Evolutionary conservation across 345 rosid species (phyloP), one percentile per base, ranked within the genome.

Genomic region (Hirschfeldia incana): DNA sequence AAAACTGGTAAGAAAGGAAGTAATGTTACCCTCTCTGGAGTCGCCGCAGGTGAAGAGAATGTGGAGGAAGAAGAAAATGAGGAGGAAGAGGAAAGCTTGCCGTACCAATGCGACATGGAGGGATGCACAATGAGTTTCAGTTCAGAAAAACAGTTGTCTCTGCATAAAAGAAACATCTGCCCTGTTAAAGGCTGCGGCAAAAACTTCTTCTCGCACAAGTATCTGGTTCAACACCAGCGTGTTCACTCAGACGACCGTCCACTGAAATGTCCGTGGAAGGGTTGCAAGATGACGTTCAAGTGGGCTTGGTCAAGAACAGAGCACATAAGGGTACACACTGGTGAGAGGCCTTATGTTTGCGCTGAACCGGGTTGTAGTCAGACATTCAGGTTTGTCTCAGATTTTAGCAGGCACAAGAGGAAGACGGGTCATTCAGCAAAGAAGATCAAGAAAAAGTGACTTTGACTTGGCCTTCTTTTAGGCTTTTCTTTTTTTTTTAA

Each of bases 261-360:
- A 7, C 91, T 95, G 21, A 93, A 95, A 84, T 95, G 99, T 76
- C 99, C 99, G 0, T 95, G 99, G 99, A 95, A 91, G 61, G 97
- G 99, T 26, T 95, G 99, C 82, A 91, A 90, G 86, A 93, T 93
- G 99, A 82, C 97, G 17, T 96, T 96, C 83, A 96, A 96, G 84
- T 96, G 98, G 98, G 97, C 98, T n/a, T 96, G 99, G 99, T 97
- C 99, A 10, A 80, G 98, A 28, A 96, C 99, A 0, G 98, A 96
- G 74, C 99, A 96, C 80, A 85, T 92, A 5, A 85, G 99, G 85
- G 99, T 93, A 75, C 99, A 95, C 90, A 95, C 99, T 6, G 99
- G 99, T 29, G 99, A 83, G 30, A 92, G 98, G 16, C 99, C 99
- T 36, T 95, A 93, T 3, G 85, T 86, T 51, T 95, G 99, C 4